phyloP scores from a whole-genome alignment of 148 eudicot genomes.

The Camellia japonica region DNA sequence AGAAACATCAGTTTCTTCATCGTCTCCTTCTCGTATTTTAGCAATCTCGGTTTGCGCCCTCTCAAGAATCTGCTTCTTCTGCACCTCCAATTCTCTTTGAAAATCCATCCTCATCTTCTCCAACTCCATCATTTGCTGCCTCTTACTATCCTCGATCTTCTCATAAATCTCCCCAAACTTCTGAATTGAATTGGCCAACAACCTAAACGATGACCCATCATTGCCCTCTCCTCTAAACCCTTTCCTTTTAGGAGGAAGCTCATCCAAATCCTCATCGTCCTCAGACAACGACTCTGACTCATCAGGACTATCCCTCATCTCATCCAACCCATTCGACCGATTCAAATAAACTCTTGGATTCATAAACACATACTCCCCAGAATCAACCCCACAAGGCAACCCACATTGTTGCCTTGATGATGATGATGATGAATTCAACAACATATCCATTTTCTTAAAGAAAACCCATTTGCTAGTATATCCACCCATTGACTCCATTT shows the following conservation, averaged over 20 bases:
- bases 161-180: slow-evolving; percentile 89
- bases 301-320: slow-evolving; percentile 93
- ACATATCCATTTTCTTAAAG: slow-evolving; percentile 69
- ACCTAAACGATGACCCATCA: slow-evolving; percentile 37
- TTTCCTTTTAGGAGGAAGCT: slow-evolving; percentile 18
- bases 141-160: slow-evolving; percentile 87
- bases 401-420: slow-evolving; percentile 54
- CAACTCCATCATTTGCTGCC: slow-evolving; percentile 84
- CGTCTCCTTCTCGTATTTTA: slow-evolving; percentile 35
- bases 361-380: slow-evolving; percentile 96
- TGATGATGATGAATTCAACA: slow-evolving; percentile 55
- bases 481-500: slow-evolving; percentile 37
- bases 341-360: slow-evolving; percentile 78
- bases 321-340: slow-evolving; percentile 75
- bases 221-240: background rate
- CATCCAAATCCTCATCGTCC: slow-evolving; percentile 38
- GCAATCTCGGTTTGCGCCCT: slow-evolving; percentile 69
- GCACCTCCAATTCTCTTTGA: slow-evolving; percentile 82
- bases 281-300: slow-evolving; percentile 49
- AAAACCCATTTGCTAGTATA: slow-evolving; percentile 65
- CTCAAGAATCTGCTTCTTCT: slow-evolving; percentile 87
- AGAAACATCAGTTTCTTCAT: slow-evolving; percentile 36
- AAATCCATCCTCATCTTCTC: slow-evolving; percentile 84
- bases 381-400: slow-evolving; percentile 85
- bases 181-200: slow-evolving; percentile 77